Evolutionary conservation across 768 basidiomycete species (phyloP).

Genomic region (Arthromyces matolae): DNA sequence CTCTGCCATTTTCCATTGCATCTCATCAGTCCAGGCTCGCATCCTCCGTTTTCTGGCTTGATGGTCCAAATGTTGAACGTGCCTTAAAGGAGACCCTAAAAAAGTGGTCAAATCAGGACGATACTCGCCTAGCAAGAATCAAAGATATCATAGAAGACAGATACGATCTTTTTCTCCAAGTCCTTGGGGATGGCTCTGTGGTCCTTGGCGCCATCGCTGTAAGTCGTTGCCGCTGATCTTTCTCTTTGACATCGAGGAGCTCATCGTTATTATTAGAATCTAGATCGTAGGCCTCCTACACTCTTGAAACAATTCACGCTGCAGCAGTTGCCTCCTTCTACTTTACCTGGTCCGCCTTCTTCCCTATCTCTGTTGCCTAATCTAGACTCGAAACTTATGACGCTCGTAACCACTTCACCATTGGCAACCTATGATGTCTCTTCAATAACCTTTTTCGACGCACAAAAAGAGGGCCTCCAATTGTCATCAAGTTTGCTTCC

Average conservation of each 20-base stretch:
- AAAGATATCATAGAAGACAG: slow-evolving; percentile 65
- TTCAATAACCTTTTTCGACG: slow-evolving; percentile 61
- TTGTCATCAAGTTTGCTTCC: slow-evolving; percentile 39
- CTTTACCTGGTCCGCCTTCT: slow-evolving; percentile 44
- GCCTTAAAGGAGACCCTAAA: slow-evolving; percentile 42
- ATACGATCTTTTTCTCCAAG: slow-evolving; percentile 78
- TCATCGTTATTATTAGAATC: slow-evolving; percentile 54
- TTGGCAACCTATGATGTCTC: slow-evolving; percentile 58
- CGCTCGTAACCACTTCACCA: slow-evolving; percentile 65
- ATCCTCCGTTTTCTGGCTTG: slow-evolving; percentile 67
- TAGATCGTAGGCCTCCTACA: slow-evolving; percentile 86
- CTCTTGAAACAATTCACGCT: slow-evolving; percentile 72
- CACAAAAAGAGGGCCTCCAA: slow-evolving; percentile 46
- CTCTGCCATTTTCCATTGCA: slow-evolving; percentile 40
- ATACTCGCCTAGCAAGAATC: slow-evolving; percentile 44
- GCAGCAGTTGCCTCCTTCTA: slow-evolving; percentile 54
- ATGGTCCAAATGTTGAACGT: slow-evolving; percentile 54
- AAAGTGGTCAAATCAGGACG: slow-evolving; percentile 35
- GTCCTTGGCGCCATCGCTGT: slow-evolving; percentile 72
- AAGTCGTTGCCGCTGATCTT: slow-evolving; percentile 26
- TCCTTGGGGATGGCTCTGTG: slow-evolving; percentile 70
- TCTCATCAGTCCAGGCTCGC: slow-evolving; percentile 27
- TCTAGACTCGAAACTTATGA: slow-evolving; percentile 39
- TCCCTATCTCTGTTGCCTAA: slow-evolving; percentile 54
- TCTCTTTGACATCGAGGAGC: background rate